A percentile compares a stretch with the other conserved stretches of the same genome.
Evolutionary conservation across 73 alveolate genomes (phyloP).

Genomic region (Blepharisma japonicum): DNA sequence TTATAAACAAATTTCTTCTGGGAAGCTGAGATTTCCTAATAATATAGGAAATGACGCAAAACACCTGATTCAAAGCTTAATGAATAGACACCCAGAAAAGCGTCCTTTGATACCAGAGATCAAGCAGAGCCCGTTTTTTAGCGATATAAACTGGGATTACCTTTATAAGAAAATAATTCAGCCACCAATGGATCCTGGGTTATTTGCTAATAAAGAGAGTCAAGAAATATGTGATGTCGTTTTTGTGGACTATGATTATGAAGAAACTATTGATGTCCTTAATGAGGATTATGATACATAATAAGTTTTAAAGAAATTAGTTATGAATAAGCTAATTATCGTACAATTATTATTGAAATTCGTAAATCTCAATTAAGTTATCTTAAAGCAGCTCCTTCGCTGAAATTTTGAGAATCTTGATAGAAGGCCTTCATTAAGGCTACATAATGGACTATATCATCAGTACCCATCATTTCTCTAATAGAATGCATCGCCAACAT

Average conservation of each 20-base stretch:
- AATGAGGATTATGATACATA: too few species aligned
- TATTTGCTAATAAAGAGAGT: too few species aligned
- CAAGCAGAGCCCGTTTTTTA: not conserved
- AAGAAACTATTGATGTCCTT: too few species aligned
- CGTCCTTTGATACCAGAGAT: conserved; percentile 9
- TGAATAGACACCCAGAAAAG: conserved; percentile 22
- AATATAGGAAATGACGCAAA: not conserved
- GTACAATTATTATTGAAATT: too few species aligned
- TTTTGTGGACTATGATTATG: too few species aligned
- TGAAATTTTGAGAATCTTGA: not conserved
- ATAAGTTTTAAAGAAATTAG: too few species aligned
- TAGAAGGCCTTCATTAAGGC: not conserved
- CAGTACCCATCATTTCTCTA: conserved; percentile 94
- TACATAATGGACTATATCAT: conserved; percentile 48
- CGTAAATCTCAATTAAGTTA: too few species aligned
- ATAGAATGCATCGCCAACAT: conserved; percentile 95
- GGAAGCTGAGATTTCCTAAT: conserved; percentile 1
- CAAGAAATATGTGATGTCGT: too few species aligned
- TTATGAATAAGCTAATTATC: too few species aligned
- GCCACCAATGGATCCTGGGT: too few species aligned
- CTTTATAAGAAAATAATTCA: not conserved
- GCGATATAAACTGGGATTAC: conserved; percentile 1
- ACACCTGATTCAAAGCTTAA: not conserved
- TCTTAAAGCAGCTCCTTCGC: not conserved
- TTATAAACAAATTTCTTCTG: conserved; percentile 60